phyloP scores from a whole-genome alignment of 164 flowering plant species.

The Malania oleifera region DNA sequence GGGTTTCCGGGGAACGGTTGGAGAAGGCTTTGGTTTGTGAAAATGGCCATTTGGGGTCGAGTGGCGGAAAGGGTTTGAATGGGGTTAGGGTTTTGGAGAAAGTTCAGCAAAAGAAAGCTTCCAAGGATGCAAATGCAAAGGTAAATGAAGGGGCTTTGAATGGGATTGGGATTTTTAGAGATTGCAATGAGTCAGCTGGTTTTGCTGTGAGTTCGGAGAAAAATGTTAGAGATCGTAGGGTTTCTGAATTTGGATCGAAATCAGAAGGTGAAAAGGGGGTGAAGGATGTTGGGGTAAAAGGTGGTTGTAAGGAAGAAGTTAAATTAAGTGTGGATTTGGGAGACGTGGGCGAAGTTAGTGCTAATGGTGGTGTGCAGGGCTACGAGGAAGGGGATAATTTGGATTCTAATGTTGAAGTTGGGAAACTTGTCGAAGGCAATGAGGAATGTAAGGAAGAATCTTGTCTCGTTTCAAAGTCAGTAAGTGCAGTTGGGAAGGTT shows the following conservation, averaged over 20 bases:
- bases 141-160: constrained; percentile 12
- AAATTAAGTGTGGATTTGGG: constrained; percentile 3
- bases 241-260: background rate
- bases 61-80: constrained; percentile 8
- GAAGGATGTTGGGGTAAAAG: constrained; percentile 6
- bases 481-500: constrained; percentile 11
- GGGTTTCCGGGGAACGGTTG: constrained; percentile 23
- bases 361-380: constrained; percentile 3
- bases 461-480: constrained; percentile 5
- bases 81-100: constrained; percentile 20
- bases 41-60: constrained; percentile 3
- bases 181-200: constrained; percentile 12
- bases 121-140: constrained; percentile 11
- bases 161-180: constrained; percentile 18
- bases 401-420: constrained; percentile 7
- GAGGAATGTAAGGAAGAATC: constrained; percentile 14
- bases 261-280: constrained; percentile 2
- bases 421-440: background rate
- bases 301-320: constrained; percentile 10
- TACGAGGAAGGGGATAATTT: background rate
- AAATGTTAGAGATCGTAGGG: constrained; percentile 3
- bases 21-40: constrained; percentile 18
- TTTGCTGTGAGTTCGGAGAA: constrained; percentile 8
- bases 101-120: constrained; percentile 17
- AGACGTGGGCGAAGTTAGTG: constrained; percentile 2